Evolutionary conservation across 108 stramenopile species (phyloP), one percentile per base, ranked within the genome.

Genomic region (Chaetoceros tenuissimus): DNA sequence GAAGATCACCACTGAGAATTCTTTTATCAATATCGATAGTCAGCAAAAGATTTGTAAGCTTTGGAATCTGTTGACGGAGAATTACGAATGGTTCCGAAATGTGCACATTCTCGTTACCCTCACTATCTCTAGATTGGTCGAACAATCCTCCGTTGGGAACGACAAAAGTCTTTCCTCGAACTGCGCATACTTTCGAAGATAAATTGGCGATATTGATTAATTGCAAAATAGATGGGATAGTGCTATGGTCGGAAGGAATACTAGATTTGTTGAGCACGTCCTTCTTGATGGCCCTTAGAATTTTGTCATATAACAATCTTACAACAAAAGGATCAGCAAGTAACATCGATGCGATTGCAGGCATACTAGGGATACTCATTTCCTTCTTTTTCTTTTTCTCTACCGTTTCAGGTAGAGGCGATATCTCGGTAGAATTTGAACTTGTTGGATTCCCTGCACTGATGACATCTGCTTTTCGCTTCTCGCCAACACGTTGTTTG

Each of bases 241-340:
- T 46, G 3, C 52, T 43, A 56, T 82, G 74, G 8, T 74, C 81
- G 7, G 73, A 59, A 16, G 84, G 91, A 24, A 92, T 46, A 1
- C 61, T 43, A 18, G 60, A 73, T 27, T 72, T 74, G 40, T 61
- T 63, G 1, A 78, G 28, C 8, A 84, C 70, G 52, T 88, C 82
- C 22, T 59, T 51, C 25, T 81, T 67, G 24, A 88, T 30, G 18
- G 74, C 77, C 60, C 82, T 75, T 28, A 80, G 34, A 1, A 87
- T 71, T 48, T 79, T 73, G 49, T 85, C 85, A 48, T 88, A 28
- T 17, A 92, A 27, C 16, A 92, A 30, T 28, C 91, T 79, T 27
- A 87, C 74, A 24, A 89, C 80, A 54, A 88, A 92, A n/a, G 91
- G 91, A 63, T 92, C 91, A 8, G 86, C 57, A 48, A 92, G 62